Evolutionary conservation across 306 rosid species (phyloP), one percentile per base, ranked within the genome.

Genomic region (Nissolia schottii): DNA sequence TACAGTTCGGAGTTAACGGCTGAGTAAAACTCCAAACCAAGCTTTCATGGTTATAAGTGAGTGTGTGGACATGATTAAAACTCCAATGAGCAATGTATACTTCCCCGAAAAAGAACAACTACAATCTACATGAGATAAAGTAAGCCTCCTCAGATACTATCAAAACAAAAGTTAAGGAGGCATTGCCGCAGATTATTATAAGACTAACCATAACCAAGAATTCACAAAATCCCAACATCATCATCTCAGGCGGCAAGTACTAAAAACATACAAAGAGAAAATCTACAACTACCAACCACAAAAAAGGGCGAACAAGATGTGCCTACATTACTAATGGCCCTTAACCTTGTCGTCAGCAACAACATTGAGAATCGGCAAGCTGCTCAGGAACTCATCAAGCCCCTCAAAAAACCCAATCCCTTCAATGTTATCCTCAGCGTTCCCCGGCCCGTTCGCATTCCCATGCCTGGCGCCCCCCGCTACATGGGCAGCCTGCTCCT

Each of bases 391-490:
- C 83, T 94, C 98, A 64, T 94, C 98, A 64, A 94, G 97, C 57
- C 97, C 98, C 71, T 94, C 98, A 64, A 94, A 94, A 82, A 91
- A 91, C n/a, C 78, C 84, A 77, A 77, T 89, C 43, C 97, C 97
- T 79, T 91, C 96, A 37, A 89, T 94, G 61, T 89, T 89, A 69
- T 91, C 98, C 82, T 84, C 97, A 40, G 85, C 87, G 74, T 82
- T 64, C 5, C 80, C 86, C 16, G 68, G 24, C 59, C 82, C 84
- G 64, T 72, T 62, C 38, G 71, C 84, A 4, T 85, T 72, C 60
- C 64, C 83, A 43, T 75, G 68, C 43, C 82, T 87, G 55, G 64
- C 83, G 62, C 76, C 72, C 49, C 76, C 72, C 49, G 7, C 54
- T 9, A 79, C 87, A 7, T 58, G 77, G 1, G 76, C 71, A 2